phyloP scores from a whole-genome alignment of 768 basidiomycete species.

The Auriculariales sp. region DNA sequence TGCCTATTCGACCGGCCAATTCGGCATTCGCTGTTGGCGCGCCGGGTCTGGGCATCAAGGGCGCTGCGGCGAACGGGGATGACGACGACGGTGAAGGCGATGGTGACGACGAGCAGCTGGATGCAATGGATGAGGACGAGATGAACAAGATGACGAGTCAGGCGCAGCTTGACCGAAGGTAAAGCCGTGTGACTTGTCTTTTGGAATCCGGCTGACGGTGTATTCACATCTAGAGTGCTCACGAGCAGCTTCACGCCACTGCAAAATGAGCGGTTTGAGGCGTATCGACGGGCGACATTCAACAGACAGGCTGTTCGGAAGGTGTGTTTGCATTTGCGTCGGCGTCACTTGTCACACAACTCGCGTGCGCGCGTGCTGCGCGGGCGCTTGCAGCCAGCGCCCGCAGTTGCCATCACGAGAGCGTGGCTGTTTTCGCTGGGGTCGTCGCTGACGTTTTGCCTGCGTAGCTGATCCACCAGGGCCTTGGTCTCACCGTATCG shows the following conservation, averaged over 20 bases:
- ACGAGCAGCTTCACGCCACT: slow-evolving; percentile 77
- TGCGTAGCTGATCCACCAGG: slow-evolving; percentile 67
- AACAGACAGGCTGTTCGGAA: slow-evolving; percentile 74
- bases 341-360: background rate
- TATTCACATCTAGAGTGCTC: slow-evolving; percentile 39
- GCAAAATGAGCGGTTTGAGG: slow-evolving; percentile 83
- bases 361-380: background rate
- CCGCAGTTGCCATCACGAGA: background rate
- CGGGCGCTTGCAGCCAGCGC: background rate
- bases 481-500: slow-evolving; percentile 66
- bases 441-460: background rate
- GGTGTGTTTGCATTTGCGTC: slow-evolving; percentile 28
- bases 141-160: slow-evolving; percentile 71
- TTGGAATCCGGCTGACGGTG: background rate
- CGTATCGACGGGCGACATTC: slow-evolving; percentile 69
- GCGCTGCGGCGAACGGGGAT: background rate
- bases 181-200: slow-evolving; percentile 10
- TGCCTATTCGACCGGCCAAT: background rate
- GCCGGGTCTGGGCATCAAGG: background rate
- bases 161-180: slow-evolving; percentile 82
- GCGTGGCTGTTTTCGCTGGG: background rate
- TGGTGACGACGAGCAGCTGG: slow-evolving; percentile 63
- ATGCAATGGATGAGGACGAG: slow-evolving; percentile 81
- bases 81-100: slow-evolving; percentile 41
- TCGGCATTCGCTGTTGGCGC: background rate